A percentile compares a stretch with the other conserved stretches of the same genome.
These are phyloP conservation scores for Basidiobolus meristosporus DNA, from an alignment of 371 early-diverging fungal species.

Conservation along the genomic window DNA sequence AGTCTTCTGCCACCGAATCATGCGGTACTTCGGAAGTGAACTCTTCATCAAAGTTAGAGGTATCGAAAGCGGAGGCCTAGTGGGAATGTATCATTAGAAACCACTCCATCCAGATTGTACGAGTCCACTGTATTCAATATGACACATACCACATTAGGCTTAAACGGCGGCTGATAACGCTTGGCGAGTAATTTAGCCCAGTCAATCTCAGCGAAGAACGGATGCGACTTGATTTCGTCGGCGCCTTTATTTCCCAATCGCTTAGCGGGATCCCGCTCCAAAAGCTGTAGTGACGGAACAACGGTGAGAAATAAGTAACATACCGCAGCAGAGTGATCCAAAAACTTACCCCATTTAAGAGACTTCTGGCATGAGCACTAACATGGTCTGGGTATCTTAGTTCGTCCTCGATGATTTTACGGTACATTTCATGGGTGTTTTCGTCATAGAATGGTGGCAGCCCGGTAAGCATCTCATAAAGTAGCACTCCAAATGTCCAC, in stretches of 20 bases:
- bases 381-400: slow-evolving; percentile 23
- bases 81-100: not conserved
- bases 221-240: slow-evolving; percentile 46
- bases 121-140: not conserved
- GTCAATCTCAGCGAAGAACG: slow-evolving; percentile 52
- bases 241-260: slow-evolving; percentile 30
- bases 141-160: slow-evolving; percentile 25
- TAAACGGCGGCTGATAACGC: slow-evolving; percentile 45
- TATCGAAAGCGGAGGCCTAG: slow-evolving; percentile 46
- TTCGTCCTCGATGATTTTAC: slow-evolving; percentile 28
- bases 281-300: slow-evolving; percentile 15
- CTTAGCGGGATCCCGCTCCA: slow-evolving; percentile 27
- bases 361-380: slow-evolving; percentile 12
- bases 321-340: no score
- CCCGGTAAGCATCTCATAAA: slow-evolving; percentile 53
- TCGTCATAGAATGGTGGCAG: slow-evolving; percentile 37
- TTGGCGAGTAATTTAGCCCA: slow-evolving; percentile 41
- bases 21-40: slow-evolving; percentile 65
- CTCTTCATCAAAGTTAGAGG: slow-evolving; percentile 68
- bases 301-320: slow-evolving; percentile 15
- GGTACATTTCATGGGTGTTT: slow-evolving; percentile 22
- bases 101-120: slow-evolving; percentile 1
- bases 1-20: slow-evolving; percentile 68
- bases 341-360: slow-evolving; percentile 18
- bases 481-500: slow-evolving; percentile 60